phyloP scores from a whole-genome alignment of 768 basidiomycete genomes.

The Russula sp. region DNA sequence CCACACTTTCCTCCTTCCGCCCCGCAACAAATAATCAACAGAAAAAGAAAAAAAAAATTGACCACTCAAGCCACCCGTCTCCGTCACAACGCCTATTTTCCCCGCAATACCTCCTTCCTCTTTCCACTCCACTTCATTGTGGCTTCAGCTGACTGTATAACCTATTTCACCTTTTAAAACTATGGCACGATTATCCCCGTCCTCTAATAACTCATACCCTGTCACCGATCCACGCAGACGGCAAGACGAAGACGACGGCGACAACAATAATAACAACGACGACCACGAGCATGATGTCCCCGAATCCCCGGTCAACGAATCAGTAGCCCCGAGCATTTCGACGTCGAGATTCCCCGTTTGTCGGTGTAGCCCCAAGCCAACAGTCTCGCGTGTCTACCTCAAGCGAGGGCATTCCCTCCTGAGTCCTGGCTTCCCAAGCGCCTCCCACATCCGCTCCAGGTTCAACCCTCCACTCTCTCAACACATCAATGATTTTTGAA shows the following conservation, averaged over 20 bases:
- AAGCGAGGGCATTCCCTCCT: slow-evolving; percentile 72
- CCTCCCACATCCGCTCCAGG: slow-evolving; percentile 74
- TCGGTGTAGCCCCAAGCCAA: neutral
- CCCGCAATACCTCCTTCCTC: neutral
- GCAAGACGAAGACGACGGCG: neutral
- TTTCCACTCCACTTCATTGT: neutral
- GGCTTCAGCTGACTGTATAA: neutral
- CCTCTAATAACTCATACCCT: slow-evolving; percentile 15
- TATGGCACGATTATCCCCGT: slow-evolving; percentile 20
- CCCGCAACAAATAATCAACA: neutral
- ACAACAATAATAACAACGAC: neutral
- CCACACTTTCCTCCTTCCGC: neutral
- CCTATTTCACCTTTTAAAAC: neutral
- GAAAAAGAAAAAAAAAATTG: slow-evolving; percentile 20
- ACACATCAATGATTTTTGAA: slow-evolving; percentile 42
- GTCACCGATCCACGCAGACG: neutral
- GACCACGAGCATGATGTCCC: neutral
- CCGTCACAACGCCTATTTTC: neutral
- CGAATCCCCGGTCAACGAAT: neutral
- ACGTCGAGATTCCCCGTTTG: neutral
- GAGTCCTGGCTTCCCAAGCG: slow-evolving; percentile 81
- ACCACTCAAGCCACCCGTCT: neutral
- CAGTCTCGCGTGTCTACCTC: slow-evolving; percentile 17
- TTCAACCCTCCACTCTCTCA: slow-evolving; percentile 62
- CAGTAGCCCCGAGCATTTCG: neutral